phyloP scores from a whole-genome alignment of 2,329 filamentous ascomycete genomes.

The Fusarium oxysporum region DNA sequence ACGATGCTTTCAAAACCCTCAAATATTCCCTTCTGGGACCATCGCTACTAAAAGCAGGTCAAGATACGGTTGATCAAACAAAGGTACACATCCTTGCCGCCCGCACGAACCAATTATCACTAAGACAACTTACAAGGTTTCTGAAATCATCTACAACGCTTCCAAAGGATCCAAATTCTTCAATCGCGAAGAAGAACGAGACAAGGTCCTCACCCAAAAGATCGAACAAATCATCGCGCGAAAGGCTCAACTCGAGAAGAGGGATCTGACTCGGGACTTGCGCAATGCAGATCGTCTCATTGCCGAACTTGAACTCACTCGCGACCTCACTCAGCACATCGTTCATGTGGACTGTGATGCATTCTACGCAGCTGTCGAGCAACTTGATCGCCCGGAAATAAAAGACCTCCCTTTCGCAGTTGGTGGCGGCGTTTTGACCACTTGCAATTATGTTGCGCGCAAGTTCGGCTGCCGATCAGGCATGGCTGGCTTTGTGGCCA shows the following conservation, averaged over 20 bases:
- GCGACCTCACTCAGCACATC: slow-evolving; percentile 86
- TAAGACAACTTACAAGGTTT: slow-evolving; percentile 68
- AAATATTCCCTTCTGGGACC: slow-evolving; percentile 93
- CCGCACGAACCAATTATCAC: background rate
- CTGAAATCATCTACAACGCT: slow-evolving; percentile 95
- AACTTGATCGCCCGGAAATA: slow-evolving; percentile 84
- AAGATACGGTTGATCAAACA: slow-evolving; percentile 91
- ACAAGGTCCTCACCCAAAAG: slow-evolving; percentile 85
- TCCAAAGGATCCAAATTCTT: slow-evolving; percentile 98
- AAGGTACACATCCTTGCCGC: slow-evolving; percentile 64
- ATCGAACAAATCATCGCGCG: slow-evolving; percentile 82
- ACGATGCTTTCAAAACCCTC: slow-evolving; percentile 63
- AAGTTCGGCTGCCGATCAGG: slow-evolving; percentile 92
- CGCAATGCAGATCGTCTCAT: slow-evolving; percentile 85
- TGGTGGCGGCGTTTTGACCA: slow-evolving; percentile 74
- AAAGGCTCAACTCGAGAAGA: slow-evolving; percentile 79
- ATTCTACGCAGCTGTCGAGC: slow-evolving; percentile 96
- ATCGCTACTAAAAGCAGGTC: slow-evolving; percentile 92
- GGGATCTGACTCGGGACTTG: slow-evolving; percentile 78
- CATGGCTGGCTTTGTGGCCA: slow-evolving; percentile 96
- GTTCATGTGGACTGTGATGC: slow-evolving; percentile 98
- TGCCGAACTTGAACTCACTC: slow-evolving; percentile 78
- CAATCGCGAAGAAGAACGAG: slow-evolving; percentile 85
- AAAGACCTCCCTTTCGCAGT: slow-evolving; percentile 91
- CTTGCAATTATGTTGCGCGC: slow-evolving; percentile 87